phyloP scores from a whole-genome alignment of 2,329 filamentous ascomycete species.

The Zymoseptoria passerinii region DNA sequence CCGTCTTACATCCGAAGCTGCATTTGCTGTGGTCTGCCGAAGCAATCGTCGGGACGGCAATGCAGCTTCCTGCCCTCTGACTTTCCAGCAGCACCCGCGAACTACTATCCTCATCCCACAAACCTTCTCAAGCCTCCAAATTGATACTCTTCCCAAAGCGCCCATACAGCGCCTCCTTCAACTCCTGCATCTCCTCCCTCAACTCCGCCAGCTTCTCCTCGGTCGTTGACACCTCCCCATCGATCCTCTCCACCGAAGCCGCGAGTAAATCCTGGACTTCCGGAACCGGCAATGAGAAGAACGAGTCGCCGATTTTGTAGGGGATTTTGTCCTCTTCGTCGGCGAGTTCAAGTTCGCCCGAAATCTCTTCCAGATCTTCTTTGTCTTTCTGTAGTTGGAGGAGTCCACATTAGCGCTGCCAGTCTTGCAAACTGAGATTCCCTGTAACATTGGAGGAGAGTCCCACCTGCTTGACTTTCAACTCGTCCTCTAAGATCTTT shows the following conservation, averaged over 20 bases:
- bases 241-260: slow-evolving; percentile 61
- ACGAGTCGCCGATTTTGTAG: slow-evolving; percentile 82
- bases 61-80: background rate
- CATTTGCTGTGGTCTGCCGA: background rate
- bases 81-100: background rate
- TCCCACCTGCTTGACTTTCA: slow-evolving; percentile 68
- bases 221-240: slow-evolving; percentile 64
- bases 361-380: slow-evolving; percentile 91
- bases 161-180: slow-evolving; percentile 90
- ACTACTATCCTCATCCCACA: background rate
- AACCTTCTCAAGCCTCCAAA: slow-evolving; percentile 57
- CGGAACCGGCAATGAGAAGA: slow-evolving; percentile 74
- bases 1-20: background rate
- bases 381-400: slow-evolving; percentile 71
- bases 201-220: slow-evolving; percentile 69
- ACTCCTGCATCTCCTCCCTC: slow-evolving; percentile 75
- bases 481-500: slow-evolving; percentile 65
- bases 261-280: slow-evolving; percentile 82
- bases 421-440: background rate
- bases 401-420: slow-evolving; percentile 22
- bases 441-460: background rate
- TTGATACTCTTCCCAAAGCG: slow-evolving; percentile 97
- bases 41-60: background rate
- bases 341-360: slow-evolving; percentile 81
- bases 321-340: slow-evolving; percentile 92